Conservation (phyloP, 768 basidiomycete genomes). For the Crepidotus variabilis region DNA sequence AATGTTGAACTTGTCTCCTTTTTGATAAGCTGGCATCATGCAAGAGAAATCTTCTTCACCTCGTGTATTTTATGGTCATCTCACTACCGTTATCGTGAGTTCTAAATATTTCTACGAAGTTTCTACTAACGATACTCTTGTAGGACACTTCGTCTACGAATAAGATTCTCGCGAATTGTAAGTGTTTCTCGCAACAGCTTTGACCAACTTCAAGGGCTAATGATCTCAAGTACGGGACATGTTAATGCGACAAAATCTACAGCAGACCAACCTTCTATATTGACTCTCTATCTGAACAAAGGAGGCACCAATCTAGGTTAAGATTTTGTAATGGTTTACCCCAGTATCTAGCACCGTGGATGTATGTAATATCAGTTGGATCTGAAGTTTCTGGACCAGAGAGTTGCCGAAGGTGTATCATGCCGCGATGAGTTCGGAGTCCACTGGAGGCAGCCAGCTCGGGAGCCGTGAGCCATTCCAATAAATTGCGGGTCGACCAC, state of each 20-base stretch:
- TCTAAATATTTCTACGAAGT: not conserved
- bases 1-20: constrained; percentile 23
- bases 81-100: constrained; percentile 53
- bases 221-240: constrained; percentile 57
- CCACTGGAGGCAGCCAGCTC: constrained; percentile 15
- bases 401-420: too few species aligned
- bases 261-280: not conserved
- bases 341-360: not conserved
- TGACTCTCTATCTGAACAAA: not conserved
- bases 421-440: too few species aligned
- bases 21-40: constrained; percentile 53
- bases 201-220: not conserved
- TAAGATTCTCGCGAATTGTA: constrained; percentile 56
- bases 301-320: not conserved
- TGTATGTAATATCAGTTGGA: not conserved
- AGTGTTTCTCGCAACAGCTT: constrained; percentile 13
- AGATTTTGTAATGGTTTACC: not conserved
- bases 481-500: constrained; percentile 20
- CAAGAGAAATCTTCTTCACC: constrained; percentile 8
- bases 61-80: constrained; percentile 49
- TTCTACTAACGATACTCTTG: not conserved
- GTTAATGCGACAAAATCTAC: constrained; percentile 56
- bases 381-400: too few species aligned
- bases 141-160: constrained; percentile 64
- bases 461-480: constrained; percentile 33